Evolutionary conservation across 805 yeast species (phyloP), one percentile per base, ranked within the genome.

Genomic region (Lipomyces spencermartinsiae): DNA sequence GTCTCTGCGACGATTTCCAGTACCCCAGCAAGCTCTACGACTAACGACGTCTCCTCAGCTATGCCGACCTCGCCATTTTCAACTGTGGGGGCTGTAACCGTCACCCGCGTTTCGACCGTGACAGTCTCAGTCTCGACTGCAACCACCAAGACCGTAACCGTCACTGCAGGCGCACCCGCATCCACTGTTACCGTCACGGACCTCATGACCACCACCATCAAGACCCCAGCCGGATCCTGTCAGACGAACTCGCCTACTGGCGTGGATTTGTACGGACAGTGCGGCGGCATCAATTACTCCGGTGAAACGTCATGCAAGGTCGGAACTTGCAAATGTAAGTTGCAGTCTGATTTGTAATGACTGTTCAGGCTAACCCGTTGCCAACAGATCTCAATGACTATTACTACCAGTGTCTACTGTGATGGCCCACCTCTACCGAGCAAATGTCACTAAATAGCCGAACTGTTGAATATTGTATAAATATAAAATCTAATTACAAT

Each of bases 361-460:
- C 55, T 4, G 12, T 4, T 12, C 55, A 51, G 10, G 22, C 55
- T 16, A 4, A 51, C 29, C 43, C 14, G 7, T 12, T 37, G 16
- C 4, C 43, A 3, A 37, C n/a, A 14, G 55, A 35, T 54, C 14
- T 58, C 43, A 63, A 63, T 34, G 66, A 59, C 53, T 63, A 59
- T 31, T 63, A 63, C 57, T 59, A 19, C n/a, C 63, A 59, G 31
- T 59, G 29, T 25, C 29, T 25, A 25, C 29, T 25, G 29, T 25
- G 29, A 25, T 25, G 29, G 29, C 29, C 29, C 29, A 25, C 1
- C 29, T 55, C 35, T 12, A 12, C 16, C 43, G 43, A 37, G 12
- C 12, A 4, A 37, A 37, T 16, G 0, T 12, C 16, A 37, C 16
- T 37, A 37, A 16, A 35, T 35, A 14, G 39, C 12, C 56, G 10